Evolutionary conservation across 257 asterid species (phyloP).

Genomic region (Nicotiana knightiana): DNA sequence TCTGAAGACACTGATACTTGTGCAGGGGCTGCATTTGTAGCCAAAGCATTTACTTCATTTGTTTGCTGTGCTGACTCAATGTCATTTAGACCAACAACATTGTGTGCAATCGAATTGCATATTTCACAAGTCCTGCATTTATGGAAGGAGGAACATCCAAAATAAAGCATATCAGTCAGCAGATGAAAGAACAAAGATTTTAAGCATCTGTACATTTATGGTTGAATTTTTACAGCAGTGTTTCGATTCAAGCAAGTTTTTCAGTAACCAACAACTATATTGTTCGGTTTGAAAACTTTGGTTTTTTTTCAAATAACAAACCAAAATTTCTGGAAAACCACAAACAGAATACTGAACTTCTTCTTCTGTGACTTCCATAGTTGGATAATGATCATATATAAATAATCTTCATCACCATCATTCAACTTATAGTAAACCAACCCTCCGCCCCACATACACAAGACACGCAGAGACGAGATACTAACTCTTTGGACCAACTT

Average conservation of each 20-base stretch:
- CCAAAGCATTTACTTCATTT: constrained; percentile 22
- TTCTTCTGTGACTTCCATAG: neutral
- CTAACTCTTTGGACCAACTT: neutral
- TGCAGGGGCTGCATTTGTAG: constrained; percentile 23
- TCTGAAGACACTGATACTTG: constrained; percentile 18
- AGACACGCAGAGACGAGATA: neutral
- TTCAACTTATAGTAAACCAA: no score
- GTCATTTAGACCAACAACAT: constrained; percentile 61
- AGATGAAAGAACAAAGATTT: neutral
- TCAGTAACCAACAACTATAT: neutral
- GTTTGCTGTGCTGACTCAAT: constrained; percentile 39
- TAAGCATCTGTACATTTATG: neutral
- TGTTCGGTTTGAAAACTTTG: neutral
- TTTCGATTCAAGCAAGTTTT: neutral
- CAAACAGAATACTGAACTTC: neutral
- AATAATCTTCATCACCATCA: neutral
- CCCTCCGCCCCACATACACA: neutral
- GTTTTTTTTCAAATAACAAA: neutral
- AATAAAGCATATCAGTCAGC: neutral
- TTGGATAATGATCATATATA: neutral
- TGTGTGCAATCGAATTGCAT: constrained; percentile 76
- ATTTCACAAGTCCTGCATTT: constrained; percentile 78
- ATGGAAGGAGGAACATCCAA: neutral
- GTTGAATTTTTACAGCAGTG: neutral
- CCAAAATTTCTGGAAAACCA: neutral